Evolutionary conservation across 768 basidiomycete species (phyloP), one percentile per base, ranked within the genome.

Genomic region (Coprinellus aureogranulatus): DNA sequence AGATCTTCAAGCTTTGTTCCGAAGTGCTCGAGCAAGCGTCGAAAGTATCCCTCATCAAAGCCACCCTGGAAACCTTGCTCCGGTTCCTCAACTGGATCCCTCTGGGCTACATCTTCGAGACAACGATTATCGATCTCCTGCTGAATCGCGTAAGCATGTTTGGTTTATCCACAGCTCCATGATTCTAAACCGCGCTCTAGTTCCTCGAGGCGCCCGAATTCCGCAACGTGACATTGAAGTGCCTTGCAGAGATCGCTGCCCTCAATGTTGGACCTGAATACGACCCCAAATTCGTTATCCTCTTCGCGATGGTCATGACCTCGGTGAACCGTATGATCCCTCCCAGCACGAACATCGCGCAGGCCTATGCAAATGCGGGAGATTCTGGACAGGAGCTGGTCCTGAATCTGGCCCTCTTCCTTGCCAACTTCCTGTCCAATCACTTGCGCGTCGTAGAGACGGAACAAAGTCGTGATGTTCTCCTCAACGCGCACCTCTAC

Each of bases 21-120:
- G 95, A 98, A 73, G 94, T 99, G 25, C 79, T 99, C 37, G 94
- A 94, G 68, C 94, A 96, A 70, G 95, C 96, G n/a, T 89, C 91
- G 68, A 98, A 98, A 77, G 84, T 93, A 5, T 93, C 92, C 18
- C 74, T 99, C 58, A 95, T 98, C 78, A 94, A 85, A 72, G 91
- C 89, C 16, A 98, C 96, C 2, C 77, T 99, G 61, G 96, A 98
- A 72, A 98, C 97, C 0, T 78, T 99, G 18, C 79, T 98, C 60
- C 82, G 94, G 54, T 99, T 99, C 82, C 76, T 99, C 65, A 98
- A 98, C 71, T 98, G 97, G 97, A 99, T 99, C 66, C 97, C 97
- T 49, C 78, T 99, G 50, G 97, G 96, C 22, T 99, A 96, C 70
- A 98, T 99, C 64, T 99, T 98, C 67, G 97, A 98, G 75, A 98